phyloP scores from a whole-genome alignment of 257 asterid genomes.

The Thymus quinquecostatus region DNA sequence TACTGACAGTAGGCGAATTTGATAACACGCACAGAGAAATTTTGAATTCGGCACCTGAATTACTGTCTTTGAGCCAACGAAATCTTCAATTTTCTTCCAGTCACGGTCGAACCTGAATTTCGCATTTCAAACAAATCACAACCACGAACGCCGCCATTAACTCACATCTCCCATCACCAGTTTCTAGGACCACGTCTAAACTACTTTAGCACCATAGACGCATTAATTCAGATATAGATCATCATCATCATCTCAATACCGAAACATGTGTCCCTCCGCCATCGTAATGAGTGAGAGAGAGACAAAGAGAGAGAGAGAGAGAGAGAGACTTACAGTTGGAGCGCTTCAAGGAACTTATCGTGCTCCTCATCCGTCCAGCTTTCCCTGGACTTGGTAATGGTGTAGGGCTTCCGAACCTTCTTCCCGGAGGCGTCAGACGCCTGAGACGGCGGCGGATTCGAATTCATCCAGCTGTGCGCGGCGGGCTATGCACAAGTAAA shows the following conservation, averaged over 20 bases:
- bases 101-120: constrained; percentile 91
- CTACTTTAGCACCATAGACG: neutral
- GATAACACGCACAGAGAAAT: neutral
- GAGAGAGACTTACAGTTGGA: constrained; percentile 64
- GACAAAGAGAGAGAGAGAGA: neutral
- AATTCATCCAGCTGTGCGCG: constrained; percentile 47
- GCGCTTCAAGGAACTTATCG: constrained; percentile 91
- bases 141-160: constrained; percentile 16
- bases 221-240: neutral
- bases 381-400: constrained; percentile 87
- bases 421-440: constrained; percentile 50
- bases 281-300: neutral
- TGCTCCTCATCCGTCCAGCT: constrained; percentile 96
- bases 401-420: constrained; percentile 83
- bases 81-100: constrained; percentile 98
- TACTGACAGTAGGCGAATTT: neutral
- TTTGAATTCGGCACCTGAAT: constrained; percentile 67
- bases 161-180: constrained; percentile 4
- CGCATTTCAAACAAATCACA: constrained; percentile 24
- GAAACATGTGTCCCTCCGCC: neutral
- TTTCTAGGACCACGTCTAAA: neutral
- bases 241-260: neutral
- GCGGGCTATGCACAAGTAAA: constrained; percentile 1
- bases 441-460: constrained; percentile 43
- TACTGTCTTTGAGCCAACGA: constrained; percentile 90